Percentiles rank a stretch among this genome's conserved stretches.
Evolutionary conservation across 2,329 filamentous ascomycete species (phyloP).

Genomic region (Knufia petricola): DNA sequence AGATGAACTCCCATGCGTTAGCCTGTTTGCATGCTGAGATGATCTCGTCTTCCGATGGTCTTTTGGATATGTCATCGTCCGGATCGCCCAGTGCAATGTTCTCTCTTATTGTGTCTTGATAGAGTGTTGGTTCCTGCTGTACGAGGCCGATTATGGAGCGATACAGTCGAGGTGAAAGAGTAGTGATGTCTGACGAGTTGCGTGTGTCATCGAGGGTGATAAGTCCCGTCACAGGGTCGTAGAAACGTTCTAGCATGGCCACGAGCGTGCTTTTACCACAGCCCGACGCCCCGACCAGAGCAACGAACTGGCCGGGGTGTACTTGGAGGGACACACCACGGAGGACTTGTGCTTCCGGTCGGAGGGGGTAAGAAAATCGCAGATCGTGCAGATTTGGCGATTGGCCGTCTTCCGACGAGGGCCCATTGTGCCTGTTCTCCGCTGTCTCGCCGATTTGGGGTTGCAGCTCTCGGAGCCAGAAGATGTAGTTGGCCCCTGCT

Average conservation of each 20-base stretch:
- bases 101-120: conserved; percentile 59
- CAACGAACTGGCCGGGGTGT: conserved; percentile 42
- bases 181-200: conserved; percentile 42
- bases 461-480: conserved; percentile 39
- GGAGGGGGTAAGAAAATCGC: conserved; percentile 28
- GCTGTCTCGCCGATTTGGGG: conserved; percentile 35
- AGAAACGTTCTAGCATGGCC: conserved; percentile 54
- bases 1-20: conserved; percentile 31
- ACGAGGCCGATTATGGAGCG: conserved; percentile 59
- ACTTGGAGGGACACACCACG: conserved; percentile 29
- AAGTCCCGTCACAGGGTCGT: conserved; percentile 54
- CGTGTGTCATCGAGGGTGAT: conserved; percentile 51
- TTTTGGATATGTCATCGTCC: conserved; percentile 11
- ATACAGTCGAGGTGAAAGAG: conserved; percentile 53
- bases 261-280: conserved; percentile 61
- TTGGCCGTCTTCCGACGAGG: conserved; percentile 25
- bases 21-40: conserved; percentile 29
- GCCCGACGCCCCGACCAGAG: conserved; percentile 48
- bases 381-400: conserved; percentile 39
- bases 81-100: conserved; percentile 54
- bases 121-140: conserved; percentile 64
- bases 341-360: conserved; percentile 25
- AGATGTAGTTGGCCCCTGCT: conserved; percentile 42
- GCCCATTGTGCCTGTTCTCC: conserved; percentile 32
- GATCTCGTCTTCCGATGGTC: conserved; percentile 26